A percentile compares a stretch with the other conserved stretches of the same genome.
These are phyloP conservation scores for Metarhizium anisopliae DNA, from an alignment of 2,329 filamentous ascomycete genomes.

Conservation along the genomic window DNA sequence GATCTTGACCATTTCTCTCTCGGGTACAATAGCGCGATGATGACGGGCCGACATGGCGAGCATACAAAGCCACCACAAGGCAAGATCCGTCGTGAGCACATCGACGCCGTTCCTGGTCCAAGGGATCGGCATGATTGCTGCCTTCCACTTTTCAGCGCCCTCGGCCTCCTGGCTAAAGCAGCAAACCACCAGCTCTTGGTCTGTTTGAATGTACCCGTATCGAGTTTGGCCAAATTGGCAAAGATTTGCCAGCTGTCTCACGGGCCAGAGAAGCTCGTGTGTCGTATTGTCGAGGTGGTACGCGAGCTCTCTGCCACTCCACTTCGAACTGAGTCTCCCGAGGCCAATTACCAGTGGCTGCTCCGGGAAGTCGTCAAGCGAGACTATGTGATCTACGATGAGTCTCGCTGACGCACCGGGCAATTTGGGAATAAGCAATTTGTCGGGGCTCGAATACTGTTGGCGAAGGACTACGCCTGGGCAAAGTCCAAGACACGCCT, in stretches of 20 bases:
- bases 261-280: background rate
- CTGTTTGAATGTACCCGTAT: background rate
- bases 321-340: background rate
- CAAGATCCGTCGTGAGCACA: background rate
- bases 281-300: no score
- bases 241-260: background rate
- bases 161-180: background rate
- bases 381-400: background rate
- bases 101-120: background rate
- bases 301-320: background rate
- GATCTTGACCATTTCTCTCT: no score
- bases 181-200: background rate
- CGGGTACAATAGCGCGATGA: no score
- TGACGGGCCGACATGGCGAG: background rate
- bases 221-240: background rate
- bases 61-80: slow-evolving; percentile 1
- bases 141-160: background rate
- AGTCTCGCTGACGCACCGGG: background rate
- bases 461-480: fast-evolving
- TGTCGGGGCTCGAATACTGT: background rate
- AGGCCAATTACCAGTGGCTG: background rate
- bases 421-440: fast-evolving
- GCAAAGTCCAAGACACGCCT: background rate
- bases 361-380: background rate
- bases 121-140: background rate